Base-by-base conservation (phyloP, 371 early-diverging fungal species). In the Conidiobolus incongruus region DNA sequence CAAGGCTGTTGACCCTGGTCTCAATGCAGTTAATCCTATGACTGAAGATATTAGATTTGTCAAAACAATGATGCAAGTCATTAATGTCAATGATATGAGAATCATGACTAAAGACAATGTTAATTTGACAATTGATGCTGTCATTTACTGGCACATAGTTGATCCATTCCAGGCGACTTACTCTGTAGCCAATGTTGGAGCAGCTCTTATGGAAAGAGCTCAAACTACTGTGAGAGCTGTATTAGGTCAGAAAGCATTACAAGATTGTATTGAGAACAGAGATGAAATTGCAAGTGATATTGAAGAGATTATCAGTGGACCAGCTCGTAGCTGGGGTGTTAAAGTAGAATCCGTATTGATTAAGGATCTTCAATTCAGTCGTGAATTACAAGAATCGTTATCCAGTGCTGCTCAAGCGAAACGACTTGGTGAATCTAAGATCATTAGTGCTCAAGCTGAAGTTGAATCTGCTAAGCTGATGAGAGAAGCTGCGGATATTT, bases 381-480 rank as follows among this genome's bases (percentile, higher is more conserved):
- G 49, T 16, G 81, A 82, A 44, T 53, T 91, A 12, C 84, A 86
- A 48, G 73, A 75, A 45, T 79, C 80, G 2, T 61, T 92, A 29
- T 71, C 85, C 5, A 69, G 84, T 4, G 92, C 92, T n/a, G 92
- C 92, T 26, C 26, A 26, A 26, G 34, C 34, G 2, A 72, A 78
- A 49, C 65, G 93, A 16, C 60, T 86, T 20, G 93, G 90, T 30
- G 78, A 89, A 55, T 68, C 77, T 26, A 87, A 86, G 60, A 72
- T 92, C 31, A 92, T 91, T 49, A 70, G 77, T 19, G 92, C 92
- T 0, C 59, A 71, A 46, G 90, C 92, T 8, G 92, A 90, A 48
- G 91, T 92, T 1, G 81, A 89, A 28, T 63, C 83, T 6, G 90
- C 92, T 16, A 87, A 80, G 50, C 53, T 92, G 40, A 92, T 91